phyloP scores from a whole-genome alignment of 1,139 yeast species.

The Neolecta irregularis region DNA sequence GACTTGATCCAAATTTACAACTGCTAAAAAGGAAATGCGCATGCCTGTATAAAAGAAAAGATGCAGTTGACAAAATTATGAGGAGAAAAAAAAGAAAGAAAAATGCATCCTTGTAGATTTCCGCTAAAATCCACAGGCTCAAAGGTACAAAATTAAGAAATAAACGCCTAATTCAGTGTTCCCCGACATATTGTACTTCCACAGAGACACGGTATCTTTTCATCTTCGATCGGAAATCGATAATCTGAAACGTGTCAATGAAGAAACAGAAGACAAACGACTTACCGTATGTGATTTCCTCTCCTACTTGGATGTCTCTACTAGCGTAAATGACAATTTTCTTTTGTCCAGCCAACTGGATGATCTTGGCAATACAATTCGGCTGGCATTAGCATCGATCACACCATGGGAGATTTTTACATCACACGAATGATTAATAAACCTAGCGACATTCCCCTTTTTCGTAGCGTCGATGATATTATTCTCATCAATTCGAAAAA shows the following conservation, averaged over 20 bases:
- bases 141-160: not conserved
- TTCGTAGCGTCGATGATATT: slow-evolving; percentile 96
- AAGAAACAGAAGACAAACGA: not conserved
- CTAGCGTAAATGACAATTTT: slow-evolving; percentile 90
- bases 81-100: too few species aligned
- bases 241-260: slow-evolving; percentile 30
- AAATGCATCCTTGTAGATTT: too few species aligned
- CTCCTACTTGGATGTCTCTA: slow-evolving; percentile 53
- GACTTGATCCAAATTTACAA: too few species aligned
- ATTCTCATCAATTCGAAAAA: slow-evolving; percentile 83
- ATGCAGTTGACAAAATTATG: too few species aligned
- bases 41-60: too few species aligned
- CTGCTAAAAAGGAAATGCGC: too few species aligned
- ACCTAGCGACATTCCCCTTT: slow-evolving; percentile 90
- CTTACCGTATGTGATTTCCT: slow-evolving; percentile 68
- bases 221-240: slow-evolving; percentile 85
- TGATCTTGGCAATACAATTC: slow-evolving; percentile 91
- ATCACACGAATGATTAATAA: slow-evolving; percentile 73
- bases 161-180: slow-evolving; percentile 42
- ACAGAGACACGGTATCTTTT: slow-evolving; percentile 79
- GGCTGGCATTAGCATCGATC: slow-evolving; percentile 44
- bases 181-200: slow-evolving; percentile 93
- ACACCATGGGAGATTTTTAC: not conserved
- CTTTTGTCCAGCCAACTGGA: slow-evolving; percentile 84
- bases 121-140: too few species aligned